Evolutionary conservation across 2,329 filamentous ascomycete genomes (phyloP), one percentile per base, ranked within the genome.

Genomic region (Penicillium vulpinum): DNA sequence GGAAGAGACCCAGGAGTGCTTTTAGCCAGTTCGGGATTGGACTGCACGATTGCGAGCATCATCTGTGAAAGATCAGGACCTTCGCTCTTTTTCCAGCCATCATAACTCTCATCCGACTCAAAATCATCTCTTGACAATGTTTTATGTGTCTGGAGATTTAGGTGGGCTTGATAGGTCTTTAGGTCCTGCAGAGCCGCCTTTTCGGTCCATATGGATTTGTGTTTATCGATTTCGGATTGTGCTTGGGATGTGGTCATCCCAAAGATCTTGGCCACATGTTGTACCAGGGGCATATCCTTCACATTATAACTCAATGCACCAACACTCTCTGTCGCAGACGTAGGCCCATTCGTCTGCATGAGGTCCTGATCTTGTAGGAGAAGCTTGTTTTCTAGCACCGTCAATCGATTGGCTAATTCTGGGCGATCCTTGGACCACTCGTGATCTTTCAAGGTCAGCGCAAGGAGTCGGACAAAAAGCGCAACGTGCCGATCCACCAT

Each of bases 221-320:
- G 85, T 47, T 86, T 84, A 73, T 96, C 89, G 70, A 99, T 90
- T 67, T 97, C 92, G 41, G 85, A 84, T 76, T 99, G 94, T 6
- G 92, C 88, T 64, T 94, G 87, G 1, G 87, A 86, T 63, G 89
- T 86, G 41, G 87, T 86, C 57, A 93, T 82, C 43, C 89, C 89
- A 75, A 97, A 99, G 61, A 97, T 90, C 66, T 84, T 88, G 49
- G 89, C 90, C 26, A 99, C 92, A 35, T 88, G 85, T 72, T 94
- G 88, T 28, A 96, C 94, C 76, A 97, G 84, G 36, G 88, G 88
- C 94, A 99, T 99, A 71, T 99, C 94, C 75, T 94, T 96, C 70
- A 97, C 88, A 74, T 97, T 91, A 74, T 96, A 91, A 69, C 87
- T 94, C 56, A 95, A 79, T 11, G 93, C 92, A 3, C 92, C 85